These are phyloP conservation scores for Aspergillus sp. DNA, from an alignment of 2,329 filamentous ascomycete species.

Conservation along the genomic window DNA sequence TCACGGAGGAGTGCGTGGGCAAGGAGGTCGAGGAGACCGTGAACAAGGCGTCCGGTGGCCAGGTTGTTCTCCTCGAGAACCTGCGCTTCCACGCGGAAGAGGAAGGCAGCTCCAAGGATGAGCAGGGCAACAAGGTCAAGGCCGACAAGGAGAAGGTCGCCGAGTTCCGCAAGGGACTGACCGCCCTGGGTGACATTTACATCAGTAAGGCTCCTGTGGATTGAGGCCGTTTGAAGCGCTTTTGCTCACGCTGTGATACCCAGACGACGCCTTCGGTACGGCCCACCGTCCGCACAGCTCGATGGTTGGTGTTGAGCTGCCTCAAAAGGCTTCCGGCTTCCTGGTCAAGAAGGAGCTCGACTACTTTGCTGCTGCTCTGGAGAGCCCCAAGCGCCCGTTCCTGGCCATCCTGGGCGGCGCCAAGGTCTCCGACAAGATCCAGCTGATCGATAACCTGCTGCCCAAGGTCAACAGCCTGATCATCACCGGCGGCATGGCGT, in stretches of 20 bases:
- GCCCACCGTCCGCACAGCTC: slow-evolving; percentile 97
- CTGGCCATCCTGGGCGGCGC: slow-evolving; percentile 95
- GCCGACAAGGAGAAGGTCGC: slow-evolving; percentile 88
- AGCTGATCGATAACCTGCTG: slow-evolving; percentile 97
- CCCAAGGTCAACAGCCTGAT: slow-evolving; percentile 96
- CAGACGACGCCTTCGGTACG: slow-evolving; percentile 96
- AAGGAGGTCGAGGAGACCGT: slow-evolving; percentile 83
- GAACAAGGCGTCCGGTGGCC: slow-evolving; percentile 68
- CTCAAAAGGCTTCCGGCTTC: slow-evolving; percentile 95
- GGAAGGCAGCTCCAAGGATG: slow-evolving; percentile 91
- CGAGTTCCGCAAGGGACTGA: slow-evolving; percentile 90
- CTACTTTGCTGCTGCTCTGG: slow-evolving; percentile 96
- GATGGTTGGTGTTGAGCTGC: slow-evolving; percentile 94
- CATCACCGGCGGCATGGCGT: slow-evolving; percentile 96
- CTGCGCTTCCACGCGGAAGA: slow-evolving; percentile 97
- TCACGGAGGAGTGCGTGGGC: slow-evolving; percentile 85
- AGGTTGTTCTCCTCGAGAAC: slow-evolving; percentile 91
- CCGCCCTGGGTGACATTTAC: slow-evolving; percentile 88
- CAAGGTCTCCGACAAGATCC: slow-evolving; percentile 99
- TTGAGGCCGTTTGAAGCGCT: not conserved
- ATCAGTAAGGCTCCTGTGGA: slow-evolving; percentile 59
- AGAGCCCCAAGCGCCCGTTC: slow-evolving; percentile 89
- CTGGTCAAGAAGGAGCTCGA: slow-evolving; percentile 99
- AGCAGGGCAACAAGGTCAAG: slow-evolving; percentile 93
- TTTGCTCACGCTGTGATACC: not conserved